Evolutionary conservation across 2,329 filamentous ascomycete genomes (phyloP).

Genomic region (Ceratocystis ficicola): DNA sequence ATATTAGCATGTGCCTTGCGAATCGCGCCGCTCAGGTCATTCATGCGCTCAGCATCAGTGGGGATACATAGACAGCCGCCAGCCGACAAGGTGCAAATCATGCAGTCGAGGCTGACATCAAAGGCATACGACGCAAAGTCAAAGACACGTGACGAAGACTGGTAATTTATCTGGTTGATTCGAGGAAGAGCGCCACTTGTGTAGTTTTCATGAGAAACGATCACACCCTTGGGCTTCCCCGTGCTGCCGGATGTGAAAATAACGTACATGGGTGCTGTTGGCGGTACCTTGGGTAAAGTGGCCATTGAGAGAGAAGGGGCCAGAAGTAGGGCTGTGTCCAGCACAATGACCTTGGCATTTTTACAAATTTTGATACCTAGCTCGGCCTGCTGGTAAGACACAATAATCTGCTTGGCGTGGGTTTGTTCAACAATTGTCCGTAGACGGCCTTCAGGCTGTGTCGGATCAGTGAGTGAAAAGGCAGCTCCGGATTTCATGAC

Average conservation of each 20-base stretch:
- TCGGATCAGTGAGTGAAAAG: slow-evolving; percentile 38
- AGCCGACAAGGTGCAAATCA: slow-evolving; percentile 40
- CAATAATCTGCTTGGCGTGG: slow-evolving; percentile 31
- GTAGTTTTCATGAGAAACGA: slow-evolving; percentile 39
- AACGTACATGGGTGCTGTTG: slow-evolving; percentile 38
- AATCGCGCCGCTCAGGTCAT: slow-evolving; percentile 38
- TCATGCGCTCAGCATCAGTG: slow-evolving; percentile 42
- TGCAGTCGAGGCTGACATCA: slow-evolving; percentile 43
- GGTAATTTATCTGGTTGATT: slow-evolving; percentile 34
- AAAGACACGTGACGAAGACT: slow-evolving; percentile 33
- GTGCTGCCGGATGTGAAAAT: slow-evolving; percentile 57
- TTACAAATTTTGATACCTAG: slow-evolving; percentile 31
- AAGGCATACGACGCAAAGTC: slow-evolving; percentile 44
- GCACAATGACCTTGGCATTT: slow-evolving; percentile 18
- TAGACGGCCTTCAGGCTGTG: slow-evolving; percentile 36
- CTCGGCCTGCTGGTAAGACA: slow-evolving; percentile 32
- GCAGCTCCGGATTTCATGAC: slow-evolving; percentile 40
- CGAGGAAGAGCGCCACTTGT: slow-evolving; percentile 36
- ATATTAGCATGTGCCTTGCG: slow-evolving; percentile 36
- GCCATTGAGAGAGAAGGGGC: background rate
- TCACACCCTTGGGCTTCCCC: slow-evolving; percentile 50
- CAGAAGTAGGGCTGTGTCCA: slow-evolving; percentile 13
- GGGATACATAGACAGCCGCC: slow-evolving; percentile 44
- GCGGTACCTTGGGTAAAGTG: slow-evolving; percentile 32
- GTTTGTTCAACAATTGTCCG: slow-evolving; percentile 36